A percentile compares a stretch with the other conserved stretches of the same genome.
These are phyloP conservation scores for Quercus rubra DNA, from an alignment of 306 rosid genomes.

Conservation along the genomic window DNA sequence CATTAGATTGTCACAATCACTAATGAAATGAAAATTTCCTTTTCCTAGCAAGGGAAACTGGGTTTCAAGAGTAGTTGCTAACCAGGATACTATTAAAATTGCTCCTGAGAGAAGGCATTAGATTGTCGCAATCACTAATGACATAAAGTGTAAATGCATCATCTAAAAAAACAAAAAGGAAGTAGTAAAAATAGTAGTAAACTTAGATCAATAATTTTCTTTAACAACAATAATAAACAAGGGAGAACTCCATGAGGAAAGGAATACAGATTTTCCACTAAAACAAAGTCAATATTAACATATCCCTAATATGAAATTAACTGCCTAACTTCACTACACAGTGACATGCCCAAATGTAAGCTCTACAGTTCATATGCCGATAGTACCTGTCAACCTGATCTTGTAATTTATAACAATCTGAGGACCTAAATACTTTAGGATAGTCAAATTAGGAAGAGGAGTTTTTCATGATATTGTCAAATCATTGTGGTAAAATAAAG, in stretches of 20 bases:
- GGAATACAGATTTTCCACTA: not conserved
- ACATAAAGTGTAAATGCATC: not conserved
- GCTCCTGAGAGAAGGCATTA: not conserved
- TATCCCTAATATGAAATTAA: not conserved
- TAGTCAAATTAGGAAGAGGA: not conserved
- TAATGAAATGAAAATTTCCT: not conserved
- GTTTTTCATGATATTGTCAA: not conserved
- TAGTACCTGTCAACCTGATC: not conserved
- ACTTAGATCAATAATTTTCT: not conserved
- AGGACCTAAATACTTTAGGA: not conserved
- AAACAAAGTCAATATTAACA: not conserved
- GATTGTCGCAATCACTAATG: not conserved
- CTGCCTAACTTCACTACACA: not conserved
- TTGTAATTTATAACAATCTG: not conserved
- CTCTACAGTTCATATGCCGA: not conserved
- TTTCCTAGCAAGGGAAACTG: not conserved
- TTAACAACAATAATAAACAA: not conserved
- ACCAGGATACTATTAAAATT: not conserved
- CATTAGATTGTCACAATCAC: not conserved
- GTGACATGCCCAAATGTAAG: not conserved
- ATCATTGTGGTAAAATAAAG: not conserved
- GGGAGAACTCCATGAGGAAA: not conserved
- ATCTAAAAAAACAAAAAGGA: not conserved
- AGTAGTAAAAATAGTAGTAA: not conserved
- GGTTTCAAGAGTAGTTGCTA: not conserved